Conservation (phyloP, 2,329 filamentous ascomycete species). For the Westerdykella sp. region DNA sequence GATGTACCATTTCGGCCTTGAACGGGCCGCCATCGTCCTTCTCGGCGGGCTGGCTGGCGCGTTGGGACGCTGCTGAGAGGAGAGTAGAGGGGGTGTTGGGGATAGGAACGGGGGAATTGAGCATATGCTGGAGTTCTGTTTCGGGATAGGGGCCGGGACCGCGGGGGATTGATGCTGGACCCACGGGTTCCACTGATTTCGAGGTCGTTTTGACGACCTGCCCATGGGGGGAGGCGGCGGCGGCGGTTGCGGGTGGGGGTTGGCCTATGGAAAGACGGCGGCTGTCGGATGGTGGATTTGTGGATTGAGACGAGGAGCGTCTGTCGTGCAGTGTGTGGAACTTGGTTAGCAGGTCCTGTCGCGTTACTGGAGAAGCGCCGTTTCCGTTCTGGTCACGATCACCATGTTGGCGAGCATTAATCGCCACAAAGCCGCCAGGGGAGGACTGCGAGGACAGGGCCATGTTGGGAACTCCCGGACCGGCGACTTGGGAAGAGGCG, state of each 20-base stretch:
- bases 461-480: slow-evolving; percentile 21
- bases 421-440: slow-evolving; percentile 53
- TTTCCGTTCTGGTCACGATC: slow-evolving; percentile 40
- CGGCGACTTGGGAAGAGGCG: slow-evolving; percentile 23
- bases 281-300: slow-evolving; percentile 18
- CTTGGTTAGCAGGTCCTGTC: slow-evolving; percentile 56
- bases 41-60: slow-evolving; percentile 38
- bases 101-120: slow-evolving; percentile 48
- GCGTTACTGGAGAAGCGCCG: slow-evolving; percentile 51
- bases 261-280: slow-evolving; percentile 24
- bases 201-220: slow-evolving; percentile 23
- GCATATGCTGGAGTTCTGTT: slow-evolving; percentile 37
- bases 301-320: slow-evolving; percentile 23
- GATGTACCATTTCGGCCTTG: slow-evolving; percentile 62
- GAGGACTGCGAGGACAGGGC: slow-evolving; percentile 29
- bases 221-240: slow-evolving; percentile 16
- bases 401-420: slow-evolving; percentile 47
- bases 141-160: slow-evolving; percentile 22
- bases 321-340: slow-evolving; percentile 56
- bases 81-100: slow-evolving; percentile 50
- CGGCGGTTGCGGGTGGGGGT: neutral
- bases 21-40: slow-evolving; percentile 54
- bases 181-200: slow-evolving; percentile 10
- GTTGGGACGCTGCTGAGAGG: slow-evolving; percentile 42
- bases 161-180: neutral